These are phyloP conservation scores for Agapanthus africanus DNA, from an alignment of 106 monocot genomes.

Conservation along the genomic window DNA sequence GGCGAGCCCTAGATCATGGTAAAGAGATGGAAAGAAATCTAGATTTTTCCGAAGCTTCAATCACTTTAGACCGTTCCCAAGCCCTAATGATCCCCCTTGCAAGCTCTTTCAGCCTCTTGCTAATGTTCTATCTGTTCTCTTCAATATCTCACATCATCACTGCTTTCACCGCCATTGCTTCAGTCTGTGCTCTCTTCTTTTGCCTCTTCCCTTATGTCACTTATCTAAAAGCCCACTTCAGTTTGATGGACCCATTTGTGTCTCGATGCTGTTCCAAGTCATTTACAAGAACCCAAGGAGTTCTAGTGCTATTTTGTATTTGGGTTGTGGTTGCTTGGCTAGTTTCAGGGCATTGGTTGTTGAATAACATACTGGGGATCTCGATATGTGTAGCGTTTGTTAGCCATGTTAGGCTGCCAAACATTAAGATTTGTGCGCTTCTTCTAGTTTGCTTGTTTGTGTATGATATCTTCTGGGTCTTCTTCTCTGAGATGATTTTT, in stretches of 20 bases:
- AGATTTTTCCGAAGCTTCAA: conserved; percentile 86
- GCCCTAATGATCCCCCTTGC: conserved; percentile 93
- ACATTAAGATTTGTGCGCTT: conserved; percentile 77
- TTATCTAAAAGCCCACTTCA: conserved; percentile 33
- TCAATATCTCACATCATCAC: conserved; percentile 85
- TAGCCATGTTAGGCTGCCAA: conserved; percentile 83
- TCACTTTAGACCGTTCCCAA: conserved; percentile 84
- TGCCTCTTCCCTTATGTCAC: conserved; percentile 67
- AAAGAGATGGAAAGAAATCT: conserved; percentile 92
- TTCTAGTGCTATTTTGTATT: conserved; percentile 41
- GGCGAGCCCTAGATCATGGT: conserved; percentile 65
- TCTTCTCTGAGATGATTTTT: conserved; percentile 94
- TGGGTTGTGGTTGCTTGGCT: conserved; percentile 65
- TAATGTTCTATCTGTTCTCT: conserved; percentile 97
- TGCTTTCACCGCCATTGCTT: conserved; percentile 72
- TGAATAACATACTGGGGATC: conserved; percentile 88
- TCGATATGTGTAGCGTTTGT: conserved; percentile 91
- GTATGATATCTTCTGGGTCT: conserved; percentile 97
- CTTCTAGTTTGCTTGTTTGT: conserved; percentile 80
- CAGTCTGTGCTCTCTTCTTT: conserved; percentile 73
- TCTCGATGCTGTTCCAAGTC: conserved; percentile 80
- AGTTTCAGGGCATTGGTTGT: conserved; percentile 83
- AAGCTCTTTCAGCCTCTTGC: conserved; percentile 77
- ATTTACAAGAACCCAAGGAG: conserved; percentile 57
- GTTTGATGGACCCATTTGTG: conserved; percentile 57